Evolutionary conservation across 306 rosid genomes (phyloP).

Genomic region (Canavalia ensiformis): DNA sequence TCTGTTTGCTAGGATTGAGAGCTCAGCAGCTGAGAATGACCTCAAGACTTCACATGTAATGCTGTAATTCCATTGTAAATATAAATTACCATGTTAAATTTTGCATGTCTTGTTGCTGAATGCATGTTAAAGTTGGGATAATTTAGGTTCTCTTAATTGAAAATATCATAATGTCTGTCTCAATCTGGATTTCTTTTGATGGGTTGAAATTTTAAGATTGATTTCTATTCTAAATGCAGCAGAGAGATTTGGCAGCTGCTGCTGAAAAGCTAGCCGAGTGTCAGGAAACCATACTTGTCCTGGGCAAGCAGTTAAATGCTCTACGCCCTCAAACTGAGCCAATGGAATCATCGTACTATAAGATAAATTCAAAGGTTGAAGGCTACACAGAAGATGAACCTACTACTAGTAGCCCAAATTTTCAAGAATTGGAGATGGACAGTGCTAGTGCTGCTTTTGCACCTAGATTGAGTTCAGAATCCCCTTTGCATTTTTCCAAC

Average conservation of each 20-base stretch:
- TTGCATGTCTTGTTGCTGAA: neutral
- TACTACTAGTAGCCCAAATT: slow-evolving; percentile 58
- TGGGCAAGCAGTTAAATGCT: slow-evolving; percentile 88
- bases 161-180: slow-evolving; percentile 24
- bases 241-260: slow-evolving; percentile 82
- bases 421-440: slow-evolving; percentile 65
- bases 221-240: slow-evolving; percentile 62
- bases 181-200: slow-evolving; percentile 21
- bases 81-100: slow-evolving; percentile 23
- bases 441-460: slow-evolving; percentile 54
- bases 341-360: slow-evolving; percentile 60
- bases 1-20: slow-evolving; percentile 67
- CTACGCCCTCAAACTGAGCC: slow-evolving; percentile 80
- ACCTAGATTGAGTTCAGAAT: slow-evolving; percentile 62
- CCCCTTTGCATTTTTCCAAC: slow-evolving; percentile 65
- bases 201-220: slow-evolving; percentile 32
- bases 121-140: neutral
- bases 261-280: slow-evolving; percentile 97
- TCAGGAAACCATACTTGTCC: slow-evolving; percentile 96
- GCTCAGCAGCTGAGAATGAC: slow-evolving; percentile 60
- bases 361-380: slow-evolving; percentile 64
- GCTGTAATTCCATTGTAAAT: slow-evolving; percentile 29
- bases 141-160: neutral
- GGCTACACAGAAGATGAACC: slow-evolving; percentile 62
- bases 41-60: slow-evolving; percentile 73